These are phyloP conservation scores for Comarum palustre DNA, from an alignment of 306 rosid species.

Conservation along the genomic window DNA sequence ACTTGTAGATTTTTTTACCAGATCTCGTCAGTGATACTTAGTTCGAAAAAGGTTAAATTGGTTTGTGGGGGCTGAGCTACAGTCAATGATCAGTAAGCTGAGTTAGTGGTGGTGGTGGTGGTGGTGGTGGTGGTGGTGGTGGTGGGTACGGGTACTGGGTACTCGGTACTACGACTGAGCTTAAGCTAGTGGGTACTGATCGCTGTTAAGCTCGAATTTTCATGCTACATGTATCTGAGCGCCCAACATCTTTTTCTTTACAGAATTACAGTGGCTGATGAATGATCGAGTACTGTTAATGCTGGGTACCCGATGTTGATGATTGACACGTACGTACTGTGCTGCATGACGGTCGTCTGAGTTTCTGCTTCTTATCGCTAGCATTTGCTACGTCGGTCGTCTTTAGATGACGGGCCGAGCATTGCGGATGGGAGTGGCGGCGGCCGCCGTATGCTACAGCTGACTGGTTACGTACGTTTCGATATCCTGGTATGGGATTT, in stretches of 20 bases:
- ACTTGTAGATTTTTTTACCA: not conserved
- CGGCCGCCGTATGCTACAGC: not conserved
- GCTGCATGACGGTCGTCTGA: conserved; percentile 4
- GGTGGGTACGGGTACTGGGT: not conserved
- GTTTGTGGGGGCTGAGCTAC: not conserved
- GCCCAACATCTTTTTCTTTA: not conserved
- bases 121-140: not conserved
- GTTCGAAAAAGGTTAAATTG: not conserved
- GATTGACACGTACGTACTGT: not conserved
- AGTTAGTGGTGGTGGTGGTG: not conserved
- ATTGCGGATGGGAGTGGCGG: not conserved
- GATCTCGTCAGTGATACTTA: not conserved
- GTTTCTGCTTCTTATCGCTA: not conserved
- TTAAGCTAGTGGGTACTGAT: not conserved
- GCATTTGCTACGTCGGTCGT: too few relatives aligned
- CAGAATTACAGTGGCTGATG: not conserved
- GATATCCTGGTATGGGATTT: not conserved
- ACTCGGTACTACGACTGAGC: not conserved
- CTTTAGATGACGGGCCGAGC: not conserved
- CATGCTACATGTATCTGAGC: not conserved
- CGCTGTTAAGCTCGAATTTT: conserved; percentile 23
- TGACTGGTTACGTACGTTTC: not conserved
- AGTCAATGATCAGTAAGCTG: not conserved
- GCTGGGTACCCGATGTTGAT: not conserved
- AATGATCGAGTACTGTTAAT: not conserved